These are phyloP conservation scores for Capsicum rhomboideum DNA, from an alignment of 257 asterid genomes.

Conservation along the genomic window DNA sequence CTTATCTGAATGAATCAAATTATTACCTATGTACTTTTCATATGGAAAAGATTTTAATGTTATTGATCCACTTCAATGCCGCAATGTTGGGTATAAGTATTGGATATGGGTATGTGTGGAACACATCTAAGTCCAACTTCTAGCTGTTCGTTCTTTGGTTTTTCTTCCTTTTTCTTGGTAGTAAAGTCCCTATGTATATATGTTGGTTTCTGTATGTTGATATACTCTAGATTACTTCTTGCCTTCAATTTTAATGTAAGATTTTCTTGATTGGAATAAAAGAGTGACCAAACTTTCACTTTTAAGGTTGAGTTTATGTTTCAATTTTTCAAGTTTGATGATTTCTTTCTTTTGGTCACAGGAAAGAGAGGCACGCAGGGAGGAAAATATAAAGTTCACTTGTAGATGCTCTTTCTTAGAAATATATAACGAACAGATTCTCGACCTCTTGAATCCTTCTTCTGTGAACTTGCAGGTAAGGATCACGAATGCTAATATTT, in stretches of 20 bases:
- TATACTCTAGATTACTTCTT: not conserved
- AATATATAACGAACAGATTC: slow-evolving; percentile 91
- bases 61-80: not conserved
- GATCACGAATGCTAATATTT: not conserved
- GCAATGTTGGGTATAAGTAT: not conserved
- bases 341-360: slow-evolving; percentile 13
- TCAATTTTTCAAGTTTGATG: not conserved
- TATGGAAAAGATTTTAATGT: not conserved
- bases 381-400: slow-evolving; percentile 70
- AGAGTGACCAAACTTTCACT: not conserved
- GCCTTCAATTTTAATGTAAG: not conserved
- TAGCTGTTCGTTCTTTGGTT: not conserved
- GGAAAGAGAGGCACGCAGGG: slow-evolving; percentile 94
- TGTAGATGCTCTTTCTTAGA: slow-evolving; percentile 92
- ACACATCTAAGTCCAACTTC: not conserved
- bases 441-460: slow-evolving; percentile 86
- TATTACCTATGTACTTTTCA: not conserved
- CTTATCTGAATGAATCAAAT: not conserved
- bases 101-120: not conserved
- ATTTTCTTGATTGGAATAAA: not conserved
- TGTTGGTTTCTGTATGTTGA: no score
- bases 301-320: not conserved
- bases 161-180: not conserved
- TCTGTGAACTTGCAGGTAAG: slow-evolving; percentile 79
- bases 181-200: no score